These are phyloP conservation scores for Phytophthora fragariae DNA, from an alignment of 352 stramenopile genomes.

Conservation along the genomic window DNA sequence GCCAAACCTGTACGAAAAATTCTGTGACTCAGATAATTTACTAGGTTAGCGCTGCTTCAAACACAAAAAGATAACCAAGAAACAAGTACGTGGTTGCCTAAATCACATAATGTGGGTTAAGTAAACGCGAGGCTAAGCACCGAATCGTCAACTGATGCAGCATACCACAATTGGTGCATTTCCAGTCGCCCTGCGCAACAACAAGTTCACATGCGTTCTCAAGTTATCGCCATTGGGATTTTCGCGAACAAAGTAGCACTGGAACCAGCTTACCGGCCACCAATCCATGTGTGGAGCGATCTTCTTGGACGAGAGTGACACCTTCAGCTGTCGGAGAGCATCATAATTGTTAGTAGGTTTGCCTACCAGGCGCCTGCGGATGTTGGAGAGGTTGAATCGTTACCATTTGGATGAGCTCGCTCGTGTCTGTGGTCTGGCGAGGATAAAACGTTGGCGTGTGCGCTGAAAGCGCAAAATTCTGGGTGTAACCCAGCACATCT, in stretches of 20 bases:
- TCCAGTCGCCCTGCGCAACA: constrained; percentile 72
- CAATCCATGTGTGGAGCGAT: constrained; percentile 77
- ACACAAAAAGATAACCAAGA: constrained; percentile 1
- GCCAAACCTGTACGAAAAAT: constrained; percentile 72
- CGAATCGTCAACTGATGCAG: neutral
- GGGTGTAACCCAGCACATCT: constrained; percentile 21
- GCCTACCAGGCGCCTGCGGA: neutral
- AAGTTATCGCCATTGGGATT: neutral
- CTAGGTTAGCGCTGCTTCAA: constrained; percentile 16
- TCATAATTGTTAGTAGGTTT: constrained; percentile 2
- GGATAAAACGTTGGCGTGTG: constrained; percentile 55
- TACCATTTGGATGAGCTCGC: constrained; percentile 46
- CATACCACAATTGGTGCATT: constrained; percentile 77
- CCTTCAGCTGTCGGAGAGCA: constrained; percentile 34
- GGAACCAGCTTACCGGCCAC: constrained; percentile 63
- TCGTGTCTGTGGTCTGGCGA: constrained; percentile 34
- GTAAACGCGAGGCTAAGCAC: neutral
- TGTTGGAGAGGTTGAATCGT: neutral
- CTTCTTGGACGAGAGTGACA: constrained; percentile 47
- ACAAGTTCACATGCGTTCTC: constrained; percentile 19
- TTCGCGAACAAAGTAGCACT: constrained; percentile 9
- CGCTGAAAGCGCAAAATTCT: constrained; percentile 46
- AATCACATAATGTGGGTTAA: constrained; percentile 9
- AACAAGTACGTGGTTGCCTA: constrained; percentile 65
- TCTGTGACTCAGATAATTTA: constrained; percentile 43